Conservation (phyloP, 495 filamentous ascomycete species). For the Podospora pseudopauciseta region DNA sequence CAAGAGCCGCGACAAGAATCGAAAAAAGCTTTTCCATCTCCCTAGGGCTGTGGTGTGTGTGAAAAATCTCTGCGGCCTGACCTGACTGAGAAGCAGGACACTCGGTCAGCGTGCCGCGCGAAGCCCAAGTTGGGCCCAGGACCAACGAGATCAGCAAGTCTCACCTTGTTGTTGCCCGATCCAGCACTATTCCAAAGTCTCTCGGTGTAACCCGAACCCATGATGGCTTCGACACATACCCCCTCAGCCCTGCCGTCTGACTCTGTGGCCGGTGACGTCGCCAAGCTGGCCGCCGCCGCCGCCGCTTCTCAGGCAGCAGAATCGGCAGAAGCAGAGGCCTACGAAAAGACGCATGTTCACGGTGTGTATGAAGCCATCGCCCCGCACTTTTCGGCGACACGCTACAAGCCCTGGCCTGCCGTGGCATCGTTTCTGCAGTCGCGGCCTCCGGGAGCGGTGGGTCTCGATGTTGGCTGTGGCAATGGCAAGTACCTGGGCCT, state of each 20-base stretch:
- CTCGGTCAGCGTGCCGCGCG: not conserved
- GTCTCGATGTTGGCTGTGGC: constrained; percentile 88
- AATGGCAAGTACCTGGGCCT: constrained; percentile 93
- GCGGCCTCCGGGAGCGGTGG: constrained; percentile 69
- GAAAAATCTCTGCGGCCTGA: constrained; percentile 2
- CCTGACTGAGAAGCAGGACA: constrained; percentile 10
- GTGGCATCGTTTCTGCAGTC: constrained; percentile 72
- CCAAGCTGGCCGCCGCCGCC: constrained; percentile 25
- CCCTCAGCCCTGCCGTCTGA: constrained; percentile 30
- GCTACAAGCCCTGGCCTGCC: constrained; percentile 97
- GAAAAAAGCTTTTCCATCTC: constrained; percentile 3
- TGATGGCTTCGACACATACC: constrained; percentile 14
- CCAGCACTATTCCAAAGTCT: not conserved
- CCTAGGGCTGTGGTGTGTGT: constrained; percentile 2
- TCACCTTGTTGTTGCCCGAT: constrained; percentile 8
- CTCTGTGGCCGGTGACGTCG: constrained; percentile 31
- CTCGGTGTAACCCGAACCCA: not conserved
- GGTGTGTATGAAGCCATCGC: constrained; percentile 93
- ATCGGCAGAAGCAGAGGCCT: constrained; percentile 42
- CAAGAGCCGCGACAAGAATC: constrained; percentile 1
- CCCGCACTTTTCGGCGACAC: constrained; percentile 87
- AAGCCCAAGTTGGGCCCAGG: constrained; percentile 10
- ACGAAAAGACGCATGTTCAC: constrained; percentile 87
- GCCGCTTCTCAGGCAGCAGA: constrained; percentile 18
- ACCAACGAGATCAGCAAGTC: not conserved